Evolutionary conservation across 192 early-diverging fungal genomes (phyloP), one percentile per base, ranked within the genome.

Genomic region (Pilaira anomala): DNA sequence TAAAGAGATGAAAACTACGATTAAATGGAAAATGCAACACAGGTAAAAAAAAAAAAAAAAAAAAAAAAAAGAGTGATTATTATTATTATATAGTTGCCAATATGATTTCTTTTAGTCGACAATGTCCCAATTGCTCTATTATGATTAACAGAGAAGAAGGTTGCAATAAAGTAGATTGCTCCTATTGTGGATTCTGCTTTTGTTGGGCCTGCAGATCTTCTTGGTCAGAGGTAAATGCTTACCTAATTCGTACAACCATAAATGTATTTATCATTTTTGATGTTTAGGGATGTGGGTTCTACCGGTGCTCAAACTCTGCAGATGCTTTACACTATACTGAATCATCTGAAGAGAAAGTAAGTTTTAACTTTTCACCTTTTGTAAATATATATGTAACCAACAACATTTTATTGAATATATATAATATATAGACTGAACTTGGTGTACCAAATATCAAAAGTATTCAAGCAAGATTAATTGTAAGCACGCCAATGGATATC

Each of bases 81-180:
- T 40, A 12, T 12, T 40, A 5, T 40, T 40, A 40, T 40, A 5
- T 40, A 40, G 5, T 12, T 40, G 29, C 52, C n/a, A 11, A 54
- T 33, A 11, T 24, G 49, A 8, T 2, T 51, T 11, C 21, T 21
- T 16, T 36, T 22, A 69, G 79, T 50, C 86, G 80, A 21, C 73
- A 74, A 39, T 87, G 86, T 53, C 86, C 86, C 14, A 72, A 73
- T 44, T 87, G 86, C 61, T 83, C 75, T 28, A 80, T 84, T 45
- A 41, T 85, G 54, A 87, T 87, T 42, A 79, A 80, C 30, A 70
- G 85, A 29, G 86, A 87, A 50, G 86, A 87, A 62, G 86, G 86
- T 8, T 87, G 86, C 59, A 84, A 87, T 56, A 87, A 87, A 64
- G 78, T 87, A 0, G 85, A 87, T 30, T 87, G 86, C 26, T 71